Evolutionary conservation across 2,329 filamentous ascomycete species (phyloP), one percentile per base, ranked within the genome.

Genomic region (Exserohilum rostratum): DNA sequence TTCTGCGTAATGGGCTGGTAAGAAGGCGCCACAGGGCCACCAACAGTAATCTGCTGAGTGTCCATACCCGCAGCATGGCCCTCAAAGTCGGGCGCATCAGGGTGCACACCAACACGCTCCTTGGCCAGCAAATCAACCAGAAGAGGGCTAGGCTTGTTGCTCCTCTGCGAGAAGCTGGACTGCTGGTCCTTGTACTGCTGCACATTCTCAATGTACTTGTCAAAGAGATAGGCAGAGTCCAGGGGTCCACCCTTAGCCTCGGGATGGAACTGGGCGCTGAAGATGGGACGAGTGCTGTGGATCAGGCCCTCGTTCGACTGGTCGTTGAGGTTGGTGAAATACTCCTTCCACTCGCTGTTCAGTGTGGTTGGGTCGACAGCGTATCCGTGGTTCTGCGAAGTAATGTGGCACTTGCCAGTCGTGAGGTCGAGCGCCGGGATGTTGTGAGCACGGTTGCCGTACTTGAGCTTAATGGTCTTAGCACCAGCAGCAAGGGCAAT

Each of bases 381-480:
- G 71, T 98, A 99, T 60, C 95, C 95, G 80, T 98, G 95, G 82
- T 98, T 98, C 83, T 99, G 95, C 76, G 89, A 93, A 55, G 93
- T 98, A 77, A 98, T 98, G 82, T 98, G 93, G 86, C 95, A 98
- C 77, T 93, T 91, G 53, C 95, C 93, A 33, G 93, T 98, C 57
- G 90, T 96, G 76, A 97, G 83, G 75, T 98, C 93, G 54, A 98
- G 82, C 57, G 93, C 92, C 7, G 95, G 95, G 69, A 98, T 98
- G 83, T 99, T 99, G 84, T 98, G 95, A 15, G 93, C 95, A 67
- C 95, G 90, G 85, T 99, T 99, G 72, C 95, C 95, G 78, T 97
- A 99, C 86, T 98, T 98, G 79, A 99, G 87, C 86, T 98, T 98
- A 80, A 96, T 89, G 58, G 95, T 98, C 69, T 87, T 85, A 50